These are phyloP conservation scores for Lophium mytilinum DNA, from an alignment of 495 filamentous ascomycete genomes.

Conservation along the genomic window DNA sequence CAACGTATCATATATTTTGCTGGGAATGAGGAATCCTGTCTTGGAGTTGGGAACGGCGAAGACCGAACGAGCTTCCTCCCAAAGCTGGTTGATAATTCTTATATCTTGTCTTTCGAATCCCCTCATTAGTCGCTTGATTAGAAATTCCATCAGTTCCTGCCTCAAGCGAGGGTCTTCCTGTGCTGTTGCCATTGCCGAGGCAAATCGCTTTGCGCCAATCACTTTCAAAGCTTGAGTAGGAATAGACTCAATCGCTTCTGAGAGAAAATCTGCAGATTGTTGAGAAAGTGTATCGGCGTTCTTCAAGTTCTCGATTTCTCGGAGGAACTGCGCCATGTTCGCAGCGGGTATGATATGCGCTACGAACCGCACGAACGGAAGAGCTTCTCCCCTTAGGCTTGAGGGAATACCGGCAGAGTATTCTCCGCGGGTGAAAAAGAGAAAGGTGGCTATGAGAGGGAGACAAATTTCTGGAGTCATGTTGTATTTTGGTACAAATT, in stretches of 20 bases:
- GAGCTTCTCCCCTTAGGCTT: neutral
- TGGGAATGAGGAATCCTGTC: constrained; percentile 10
- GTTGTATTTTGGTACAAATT: neutral
- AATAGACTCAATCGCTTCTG: constrained; percentile 3
- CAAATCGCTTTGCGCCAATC: constrained; percentile 1
- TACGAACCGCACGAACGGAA: neutral
- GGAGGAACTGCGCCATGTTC: neutral
- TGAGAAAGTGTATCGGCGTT: constrained; percentile 1
- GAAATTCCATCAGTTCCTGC: neutral
- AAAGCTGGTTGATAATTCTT: constrained; percentile 5
- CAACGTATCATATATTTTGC: constrained; percentile 44
- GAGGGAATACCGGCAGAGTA: neutral
- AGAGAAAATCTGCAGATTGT: constrained; percentile 25
- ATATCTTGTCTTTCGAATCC: neutral
- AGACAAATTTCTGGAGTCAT: neutral
- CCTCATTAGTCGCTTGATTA: neutral
- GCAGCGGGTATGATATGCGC: neutral
- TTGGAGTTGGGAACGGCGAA: constrained; percentile 1
- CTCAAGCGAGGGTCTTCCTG: neutral
- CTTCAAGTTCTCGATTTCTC: neutral
- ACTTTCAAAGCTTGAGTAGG: constrained; percentile 1
- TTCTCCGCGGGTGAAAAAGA: neutral
- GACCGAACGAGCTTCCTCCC: constrained; percentile 3
- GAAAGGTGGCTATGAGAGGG: neutral
- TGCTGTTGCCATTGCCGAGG: neutral